These are phyloP conservation scores for Lycium barbarum DNA, from an alignment of 257 asterid genomes.

Conservation along the genomic window DNA sequence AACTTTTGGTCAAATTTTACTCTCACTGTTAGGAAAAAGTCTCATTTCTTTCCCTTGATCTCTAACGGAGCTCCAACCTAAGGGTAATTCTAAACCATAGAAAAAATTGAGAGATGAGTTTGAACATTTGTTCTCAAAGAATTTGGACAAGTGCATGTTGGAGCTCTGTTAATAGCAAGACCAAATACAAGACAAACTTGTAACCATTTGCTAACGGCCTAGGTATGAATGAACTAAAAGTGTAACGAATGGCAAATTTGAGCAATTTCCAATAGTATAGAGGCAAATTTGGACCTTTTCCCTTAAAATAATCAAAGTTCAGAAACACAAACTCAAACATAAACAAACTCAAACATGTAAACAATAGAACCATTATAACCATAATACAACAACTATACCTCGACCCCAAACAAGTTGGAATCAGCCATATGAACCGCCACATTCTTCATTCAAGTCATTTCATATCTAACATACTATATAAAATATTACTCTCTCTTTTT, in stretches of 20 bases:
- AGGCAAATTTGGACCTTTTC: background rate
- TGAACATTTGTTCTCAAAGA: background rate
- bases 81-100: background rate
- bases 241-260: background rate
- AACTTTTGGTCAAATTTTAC: background rate
- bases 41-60: background rate
- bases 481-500: background rate
- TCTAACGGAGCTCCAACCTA: background rate
- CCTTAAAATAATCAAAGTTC: background rate
- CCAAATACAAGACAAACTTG: background rate
- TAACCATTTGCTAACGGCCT: background rate
- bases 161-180: background rate
- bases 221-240: background rate
- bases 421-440: background rate
- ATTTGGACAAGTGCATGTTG: background rate
- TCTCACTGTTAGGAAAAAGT: background rate
- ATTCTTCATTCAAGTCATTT: background rate
- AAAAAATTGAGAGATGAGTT: background rate
- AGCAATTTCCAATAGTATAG: background rate
- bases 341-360: background rate
- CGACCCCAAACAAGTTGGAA: background rate
- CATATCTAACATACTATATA: background rate
- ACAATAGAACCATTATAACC: background rate
- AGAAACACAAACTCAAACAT: background rate
- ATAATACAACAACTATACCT: background rate